Conservation (phyloP, 1,139 yeast species). For the Pneumocystis carinii region DNA sequence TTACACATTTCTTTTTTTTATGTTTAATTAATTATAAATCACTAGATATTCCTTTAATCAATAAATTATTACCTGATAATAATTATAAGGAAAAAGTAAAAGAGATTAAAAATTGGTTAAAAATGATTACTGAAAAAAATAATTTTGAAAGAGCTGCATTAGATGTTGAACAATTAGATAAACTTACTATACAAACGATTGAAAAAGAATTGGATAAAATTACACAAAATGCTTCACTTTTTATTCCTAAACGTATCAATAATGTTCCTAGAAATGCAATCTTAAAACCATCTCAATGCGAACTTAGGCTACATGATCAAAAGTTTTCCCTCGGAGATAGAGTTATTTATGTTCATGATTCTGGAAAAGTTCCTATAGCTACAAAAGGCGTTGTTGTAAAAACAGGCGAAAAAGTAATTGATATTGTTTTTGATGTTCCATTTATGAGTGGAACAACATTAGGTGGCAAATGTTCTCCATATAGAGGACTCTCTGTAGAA, state of each 20-base stretch:
- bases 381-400: constrained; percentile 87
- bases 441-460: constrained; percentile 69
- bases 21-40: constrained; percentile 8
- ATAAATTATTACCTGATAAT: not conserved
- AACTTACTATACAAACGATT: constrained; percentile 47
- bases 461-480: constrained; percentile 60
- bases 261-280: constrained; percentile 81
- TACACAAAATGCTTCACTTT: constrained; percentile 31
- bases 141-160: constrained; percentile 49
- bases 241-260: constrained; percentile 44
- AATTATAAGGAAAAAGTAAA: constrained; percentile 9
- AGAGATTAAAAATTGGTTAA: constrained; percentile 34
- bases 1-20: constrained; percentile 8
- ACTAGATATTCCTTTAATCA: constrained; percentile 25
- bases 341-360: constrained; percentile 67
- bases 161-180: constrained; percentile 67
- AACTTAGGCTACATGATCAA: constrained; percentile 59
- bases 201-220: constrained; percentile 47
- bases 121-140: constrained; percentile 31
- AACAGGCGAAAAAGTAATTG: constrained; percentile 40
- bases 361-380: constrained; percentile 80
- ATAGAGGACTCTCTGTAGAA: constrained; percentile 73
- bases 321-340: constrained; percentile 77
- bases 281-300: constrained; percentile 59
- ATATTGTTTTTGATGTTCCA: constrained; percentile 70